phyloP scores from a whole-genome alignment of 257 asterid species.

The Parsonsia alboflavescens region DNA sequence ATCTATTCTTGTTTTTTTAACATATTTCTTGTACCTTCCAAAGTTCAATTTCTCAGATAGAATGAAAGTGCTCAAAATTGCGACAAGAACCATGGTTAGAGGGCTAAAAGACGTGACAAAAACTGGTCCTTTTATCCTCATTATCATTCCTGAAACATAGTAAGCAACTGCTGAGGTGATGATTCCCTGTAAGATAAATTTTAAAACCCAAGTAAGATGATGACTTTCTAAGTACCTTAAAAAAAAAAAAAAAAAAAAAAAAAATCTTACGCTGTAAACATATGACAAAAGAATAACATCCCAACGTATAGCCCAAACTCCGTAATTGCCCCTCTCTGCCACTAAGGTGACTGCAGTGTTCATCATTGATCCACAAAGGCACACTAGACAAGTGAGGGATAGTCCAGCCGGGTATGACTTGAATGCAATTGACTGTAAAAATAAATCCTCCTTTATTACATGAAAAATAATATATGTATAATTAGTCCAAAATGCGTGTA shows the following conservation, averaged over 20 bases:
- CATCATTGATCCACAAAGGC: conserved; percentile 46
- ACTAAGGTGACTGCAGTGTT: conserved; percentile 45
- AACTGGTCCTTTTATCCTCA: conserved; percentile 44
- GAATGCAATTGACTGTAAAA: conserved; percentile 37
- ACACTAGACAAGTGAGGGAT: conserved; percentile 50
- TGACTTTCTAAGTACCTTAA: neutral
- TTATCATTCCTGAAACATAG: conserved; percentile 39
- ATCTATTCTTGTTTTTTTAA: neutral
- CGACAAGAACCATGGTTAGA: conserved; percentile 41
- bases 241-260: neutral
- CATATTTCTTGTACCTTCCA: conserved; percentile 33
- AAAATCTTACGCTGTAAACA: conserved; percentile 49
- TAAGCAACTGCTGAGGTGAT: conserved; percentile 45
- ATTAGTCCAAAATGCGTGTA: too few relatives aligned
- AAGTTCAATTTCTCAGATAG: conserved; percentile 33
- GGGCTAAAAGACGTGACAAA: conserved; percentile 48
- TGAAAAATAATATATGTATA: too few relatives aligned
- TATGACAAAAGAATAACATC: conserved; percentile 44
- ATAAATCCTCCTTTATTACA: too few relatives aligned
- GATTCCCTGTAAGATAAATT: conserved; percentile 41
- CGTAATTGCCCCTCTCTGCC: conserved; percentile 37
- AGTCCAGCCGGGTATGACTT: conserved; percentile 59
- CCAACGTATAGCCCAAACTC: conserved; percentile 54
- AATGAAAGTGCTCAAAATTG: conserved; percentile 38
- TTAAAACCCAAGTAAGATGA: neutral